phyloP scores from a whole-genome alignment of 805 yeast genomes.

The Kuraishia ogatae region DNA sequence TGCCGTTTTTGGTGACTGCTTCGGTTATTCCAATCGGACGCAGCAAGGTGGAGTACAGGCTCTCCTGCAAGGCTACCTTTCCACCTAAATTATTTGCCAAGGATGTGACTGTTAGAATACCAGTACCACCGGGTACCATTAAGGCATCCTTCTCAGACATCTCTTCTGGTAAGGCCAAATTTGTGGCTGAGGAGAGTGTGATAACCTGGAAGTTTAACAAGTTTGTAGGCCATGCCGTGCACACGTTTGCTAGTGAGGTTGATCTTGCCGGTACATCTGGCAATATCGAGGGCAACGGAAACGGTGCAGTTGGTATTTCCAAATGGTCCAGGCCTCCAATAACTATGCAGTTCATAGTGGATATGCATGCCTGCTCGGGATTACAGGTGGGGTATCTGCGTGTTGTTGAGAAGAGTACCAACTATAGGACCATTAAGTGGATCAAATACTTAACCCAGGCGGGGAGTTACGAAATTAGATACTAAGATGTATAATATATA shows the following conservation, averaged over 20 bases:
- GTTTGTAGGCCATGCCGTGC: conserved; percentile 58
- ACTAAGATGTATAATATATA: conserved; percentile 21
- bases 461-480: conserved; percentile 76
- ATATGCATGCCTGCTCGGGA: conserved; percentile 75
- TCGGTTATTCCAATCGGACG: conserved; percentile 35
- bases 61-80: conserved; percentile 56
- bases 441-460: conserved; percentile 70
- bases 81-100: conserved; percentile 52
- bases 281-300: conserved; percentile 5
- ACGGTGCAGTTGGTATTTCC: not conserved
- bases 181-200: conserved; percentile 53
- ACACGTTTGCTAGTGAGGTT: conserved; percentile 39
- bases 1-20: conserved; percentile 67
- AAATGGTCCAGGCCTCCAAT: conserved; percentile 78
- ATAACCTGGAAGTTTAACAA: conserved; percentile 67
- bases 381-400: conserved; percentile 63
- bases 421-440: conserved; percentile 77
- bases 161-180: conserved; percentile 61
- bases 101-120: conserved; percentile 55
- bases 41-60: conserved; percentile 40
- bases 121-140: conserved; percentile 58
- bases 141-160: conserved; percentile 31
- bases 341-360: conserved; percentile 54
- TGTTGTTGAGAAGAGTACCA: conserved; percentile 42
- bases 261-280: conserved; percentile 29